Base-by-base conservation (phyloP, 163 green algal species). In the Scenedesmus sp. region DNA sequence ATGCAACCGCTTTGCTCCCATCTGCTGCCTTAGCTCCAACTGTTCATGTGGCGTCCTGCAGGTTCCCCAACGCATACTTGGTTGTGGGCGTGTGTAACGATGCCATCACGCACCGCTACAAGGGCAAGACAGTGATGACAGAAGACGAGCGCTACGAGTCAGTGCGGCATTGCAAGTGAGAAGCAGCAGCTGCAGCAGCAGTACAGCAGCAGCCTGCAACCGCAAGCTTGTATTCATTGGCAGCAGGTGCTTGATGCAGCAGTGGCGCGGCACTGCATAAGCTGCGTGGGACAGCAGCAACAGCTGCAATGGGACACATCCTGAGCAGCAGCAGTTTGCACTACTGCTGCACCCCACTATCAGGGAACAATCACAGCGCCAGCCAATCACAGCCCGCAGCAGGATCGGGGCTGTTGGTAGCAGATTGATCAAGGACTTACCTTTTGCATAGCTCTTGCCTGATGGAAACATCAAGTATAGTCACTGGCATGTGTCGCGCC, bases 81-180 rank as follows among this genome's bases (percentile, higher is more conserved):
- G 94, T 98, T 15, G 97, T 99, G 15, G 97, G 97, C n/a, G 97
- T 97, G 84, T 99, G 97, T 94, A 98, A 93, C 85, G 97, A 99
- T 81, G 95, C 92, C 10, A 73, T 97, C 10, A 99, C 97, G 2
- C 95, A 98, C 89, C 93, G 93, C 59, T 97, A 97, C 94, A 99
- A 99, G 93, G 97, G 97, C 77, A 98, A 98, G 90, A 99, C 97
- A 13, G 97, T 99, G 56, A 95, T 99, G 88, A 98, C 91, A 52
- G 97, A 99, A 46, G 87, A 96, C 5, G 97, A 99, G 91, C 92
- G 97, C 60, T 98, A 98, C 89, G 97, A 99, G 95, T 96, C 94
- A 46, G 84, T 99, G 67, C 93, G 97, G 56, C 97, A 99, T 91
- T 99, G 97, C 97, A 97, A 96, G 96, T 98, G 89, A 91, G 90